Percentiles rank a stretch among this genome's conserved stretches.
Conservation (phyloP, 2,329 filamentous ascomycete genomes). For the Sporothrix humicola region DNA sequence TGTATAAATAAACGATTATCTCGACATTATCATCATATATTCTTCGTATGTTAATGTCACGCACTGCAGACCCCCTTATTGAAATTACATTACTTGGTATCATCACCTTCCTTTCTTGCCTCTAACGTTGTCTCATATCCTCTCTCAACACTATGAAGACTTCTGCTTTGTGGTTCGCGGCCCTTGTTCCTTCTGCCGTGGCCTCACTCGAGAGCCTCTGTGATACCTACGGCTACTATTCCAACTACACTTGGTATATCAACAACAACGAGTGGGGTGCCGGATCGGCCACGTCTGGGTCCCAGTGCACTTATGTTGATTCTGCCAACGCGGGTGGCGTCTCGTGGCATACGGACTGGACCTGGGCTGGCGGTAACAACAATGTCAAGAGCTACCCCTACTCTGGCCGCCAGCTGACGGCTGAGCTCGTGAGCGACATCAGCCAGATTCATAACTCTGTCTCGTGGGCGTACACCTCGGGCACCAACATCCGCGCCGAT, state of each 20-base stretch:
- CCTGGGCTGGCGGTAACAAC: conserved; percentile 5
- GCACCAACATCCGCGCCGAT: conserved; percentile 7
- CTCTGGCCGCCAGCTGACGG: conserved; percentile 7
- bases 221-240: conserved; percentile 1
- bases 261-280: conserved; percentile 11
- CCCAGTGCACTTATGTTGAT: conserved; percentile 15
- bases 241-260: conserved; percentile 22
- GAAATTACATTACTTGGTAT: too few relatives aligned
- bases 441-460: neutral
- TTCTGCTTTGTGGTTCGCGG: neutral
- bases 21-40: too few relatives aligned
- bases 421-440: conserved; percentile 14
- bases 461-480: neutral
- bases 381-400: conserved; percentile 12
- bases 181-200: neutral
- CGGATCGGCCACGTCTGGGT: neutral
- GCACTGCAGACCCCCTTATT: too few relatives aligned
- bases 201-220: conserved; percentile 10
- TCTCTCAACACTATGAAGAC: neutral
- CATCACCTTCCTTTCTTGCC: too few relatives aligned
- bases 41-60: too few relatives aligned
- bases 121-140: neutral
- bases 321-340: neutral
- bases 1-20: too few relatives aligned
- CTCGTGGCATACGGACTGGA: conserved; percentile 18